A percentile compares a stretch with the other conserved stretches of the same genome.
Evolutionary conservation across 352 stramenopile genomes (phyloP).

Genomic region (Phytophthora sp.): DNA sequence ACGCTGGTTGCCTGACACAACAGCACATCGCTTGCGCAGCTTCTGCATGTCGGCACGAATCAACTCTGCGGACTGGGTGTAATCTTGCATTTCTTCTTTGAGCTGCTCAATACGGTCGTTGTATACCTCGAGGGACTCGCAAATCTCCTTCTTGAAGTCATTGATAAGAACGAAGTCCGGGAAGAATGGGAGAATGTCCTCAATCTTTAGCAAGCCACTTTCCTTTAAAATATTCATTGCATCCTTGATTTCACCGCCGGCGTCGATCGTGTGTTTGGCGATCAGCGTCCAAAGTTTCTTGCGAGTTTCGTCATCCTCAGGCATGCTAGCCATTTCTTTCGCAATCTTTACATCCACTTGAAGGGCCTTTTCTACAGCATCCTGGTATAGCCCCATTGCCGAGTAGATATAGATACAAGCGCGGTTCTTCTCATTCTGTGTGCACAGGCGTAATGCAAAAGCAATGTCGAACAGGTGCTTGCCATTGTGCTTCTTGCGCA

Average conservation of each 20-base stretch:
- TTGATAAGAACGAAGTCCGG: conserved; percentile 96
- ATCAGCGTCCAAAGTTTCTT: conserved; percentile 96
- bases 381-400: conserved; percentile 92
- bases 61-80: conserved; percentile 89
- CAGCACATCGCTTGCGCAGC: conserved; percentile 83
- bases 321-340: conserved; percentile 93
- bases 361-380: conserved; percentile 91
- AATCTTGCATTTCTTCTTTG: conserved; percentile 94
- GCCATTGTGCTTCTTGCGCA: conserved; percentile 88
- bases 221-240: conserved; percentile 89
- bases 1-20: conserved; percentile 88
- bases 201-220: conserved; percentile 90
- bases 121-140: conserved; percentile 91
- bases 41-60: conserved; percentile 92
- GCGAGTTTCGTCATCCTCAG: conserved; percentile 85
- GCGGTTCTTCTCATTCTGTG: conserved; percentile 91
- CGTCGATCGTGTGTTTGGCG: conserved; percentile 92
- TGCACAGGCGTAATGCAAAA: conserved; percentile 93
- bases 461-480: conserved; percentile 92
- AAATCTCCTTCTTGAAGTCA: conserved; percentile 96
- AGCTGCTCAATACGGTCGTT: conserved; percentile 92
- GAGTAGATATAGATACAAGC: conserved; percentile 96
- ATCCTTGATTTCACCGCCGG: conserved; percentile 83
- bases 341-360: conserved; percentile 93
- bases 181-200: conserved; percentile 95